phyloP scores from a whole-genome alignment of 371 early-diverging fungal species.

The Mucor plumbeus region DNA sequence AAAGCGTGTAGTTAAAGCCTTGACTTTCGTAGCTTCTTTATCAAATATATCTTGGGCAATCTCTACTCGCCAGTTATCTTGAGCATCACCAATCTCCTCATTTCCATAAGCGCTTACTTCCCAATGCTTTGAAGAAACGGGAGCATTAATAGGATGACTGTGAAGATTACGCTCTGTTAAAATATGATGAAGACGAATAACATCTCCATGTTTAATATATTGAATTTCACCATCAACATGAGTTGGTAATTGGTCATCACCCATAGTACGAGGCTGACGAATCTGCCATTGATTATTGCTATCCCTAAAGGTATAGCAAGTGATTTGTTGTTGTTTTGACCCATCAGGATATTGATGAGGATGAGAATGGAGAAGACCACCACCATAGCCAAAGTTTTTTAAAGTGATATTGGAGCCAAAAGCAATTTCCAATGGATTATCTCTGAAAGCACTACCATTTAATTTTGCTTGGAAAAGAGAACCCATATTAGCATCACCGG shows the following conservation, averaged over 20 bases:
- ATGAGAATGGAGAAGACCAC: conserved; percentile 98
- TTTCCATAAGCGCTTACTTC: conserved; percentile 89
- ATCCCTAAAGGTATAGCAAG: conserved; percentile 93
- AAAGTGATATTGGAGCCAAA: conserved; percentile 94
- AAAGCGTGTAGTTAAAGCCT: conserved; percentile 87
- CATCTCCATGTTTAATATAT: conserved; percentile 77
- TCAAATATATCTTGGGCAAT: conserved; percentile 66
- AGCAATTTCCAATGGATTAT: conserved; percentile 87
- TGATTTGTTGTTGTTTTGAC: conserved; percentile 54
- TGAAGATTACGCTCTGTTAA: conserved; percentile 81
- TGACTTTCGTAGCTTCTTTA: conserved; percentile 47
- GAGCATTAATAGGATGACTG: conserved; percentile 82
- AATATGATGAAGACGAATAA: conserved; percentile 81
- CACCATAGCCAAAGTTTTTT: conserved; percentile 85
- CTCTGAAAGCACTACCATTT: conserved; percentile 76
- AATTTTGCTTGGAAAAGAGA: conserved; percentile 96
- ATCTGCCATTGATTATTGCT: conserved; percentile 95
- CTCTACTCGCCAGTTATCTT: conserved; percentile 93
- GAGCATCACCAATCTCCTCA: conserved; percentile 68
- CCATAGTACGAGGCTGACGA: conserved; percentile 27
- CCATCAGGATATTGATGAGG: conserved; percentile 86
- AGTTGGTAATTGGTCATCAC: neutral
- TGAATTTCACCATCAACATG: conserved; percentile 23
- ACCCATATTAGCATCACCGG: conserved; percentile 97
- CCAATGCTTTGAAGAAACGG: conserved; percentile 79